Conservation (phyloP, 2,329 filamentous ascomycete genomes). For the Tothia fuscella region DNA sequence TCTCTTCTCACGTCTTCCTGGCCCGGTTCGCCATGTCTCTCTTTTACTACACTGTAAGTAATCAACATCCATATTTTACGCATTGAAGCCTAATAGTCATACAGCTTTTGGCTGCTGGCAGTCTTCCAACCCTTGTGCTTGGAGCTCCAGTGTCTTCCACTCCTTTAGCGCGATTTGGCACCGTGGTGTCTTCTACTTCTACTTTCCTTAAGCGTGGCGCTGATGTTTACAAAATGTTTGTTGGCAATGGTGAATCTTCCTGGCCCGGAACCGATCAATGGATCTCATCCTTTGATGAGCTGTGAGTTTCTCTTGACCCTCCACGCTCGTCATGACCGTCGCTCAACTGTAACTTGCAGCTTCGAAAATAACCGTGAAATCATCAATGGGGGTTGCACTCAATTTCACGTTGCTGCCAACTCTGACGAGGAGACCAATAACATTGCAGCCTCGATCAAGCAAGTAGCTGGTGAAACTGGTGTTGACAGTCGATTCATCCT, state of each 20-base stretch:
- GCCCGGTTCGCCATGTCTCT: conserved; percentile 1
- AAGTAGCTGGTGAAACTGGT: conserved; percentile 19
- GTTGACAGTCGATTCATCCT: conserved; percentile 32
- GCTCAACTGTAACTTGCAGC: too few species aligned
- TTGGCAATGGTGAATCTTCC: neutral
- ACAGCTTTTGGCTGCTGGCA: conserved; percentile 11
- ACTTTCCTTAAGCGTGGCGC: conserved; percentile 1
- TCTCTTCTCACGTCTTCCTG: too few species aligned
- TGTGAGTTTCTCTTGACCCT: conserved; percentile 12
- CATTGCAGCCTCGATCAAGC: conserved; percentile 27
- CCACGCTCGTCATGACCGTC: neutral
- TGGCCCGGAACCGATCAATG: conserved; percentile 6
- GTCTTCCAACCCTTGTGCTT: conserved; percentile 6
- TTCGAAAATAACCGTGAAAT: conserved; percentile 22
- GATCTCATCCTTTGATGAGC: conserved; percentile 14
- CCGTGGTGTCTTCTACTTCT: neutral
- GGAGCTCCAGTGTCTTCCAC: conserved; percentile 5
- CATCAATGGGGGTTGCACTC: conserved; percentile 26
- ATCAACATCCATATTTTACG: neutral
- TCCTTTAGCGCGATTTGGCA: neutral
- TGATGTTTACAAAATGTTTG: conserved; percentile 6
- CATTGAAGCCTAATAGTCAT: neutral
- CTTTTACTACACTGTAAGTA: conserved; percentile 1
- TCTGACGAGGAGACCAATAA: conserved; percentile 25
- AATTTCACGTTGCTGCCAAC: conserved; percentile 26